Evolutionary conservation across 306 rosid species (phyloP).

Genomic region (Casuarina cunninghamiana): DNA sequence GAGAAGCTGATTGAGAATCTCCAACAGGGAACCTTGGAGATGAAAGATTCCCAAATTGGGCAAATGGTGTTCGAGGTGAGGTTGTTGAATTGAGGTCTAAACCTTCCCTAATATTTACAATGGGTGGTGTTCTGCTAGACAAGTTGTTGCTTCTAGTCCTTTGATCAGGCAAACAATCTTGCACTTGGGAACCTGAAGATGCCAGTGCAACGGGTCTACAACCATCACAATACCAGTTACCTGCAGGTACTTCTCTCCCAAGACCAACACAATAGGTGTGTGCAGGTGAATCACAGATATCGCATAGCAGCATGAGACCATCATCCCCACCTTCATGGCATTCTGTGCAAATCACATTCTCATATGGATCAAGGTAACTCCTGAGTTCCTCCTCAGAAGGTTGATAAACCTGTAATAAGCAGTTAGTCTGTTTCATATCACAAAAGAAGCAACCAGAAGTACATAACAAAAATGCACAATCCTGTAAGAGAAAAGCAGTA

Average conservation of each 20-base stretch:
- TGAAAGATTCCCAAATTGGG: conserved; percentile 52
- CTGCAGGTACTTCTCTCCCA: conserved; percentile 87
- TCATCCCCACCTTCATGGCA: conserved; percentile 94
- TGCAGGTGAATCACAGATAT: conserved; percentile 94
- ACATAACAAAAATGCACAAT: conserved; percentile 24
- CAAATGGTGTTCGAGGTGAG: conserved; percentile 49
- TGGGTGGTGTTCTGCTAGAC: conserved; percentile 51
- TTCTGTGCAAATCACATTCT: conserved; percentile 81
- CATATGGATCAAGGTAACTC: conserved; percentile 95
- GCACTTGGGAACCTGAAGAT: conserved; percentile 72
- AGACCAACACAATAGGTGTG: conserved; percentile 97
- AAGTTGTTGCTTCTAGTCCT: conserved; percentile 45
- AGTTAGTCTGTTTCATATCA: conserved; percentile 23
- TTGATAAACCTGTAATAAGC: conserved; percentile 76
- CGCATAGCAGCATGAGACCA: conserved; percentile 87
- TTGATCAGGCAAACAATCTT: conserved; percentile 52
- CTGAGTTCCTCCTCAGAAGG: conserved; percentile 98
- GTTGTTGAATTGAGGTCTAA: conserved; percentile 73
- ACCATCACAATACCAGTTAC: conserved; percentile 90
- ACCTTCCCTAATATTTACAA: conserved; percentile 46
- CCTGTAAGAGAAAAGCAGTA: conserved; percentile 10
- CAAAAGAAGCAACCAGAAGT: conserved; percentile 15
- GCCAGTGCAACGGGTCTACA: conserved; percentile 77
- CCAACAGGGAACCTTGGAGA: conserved; percentile 66
- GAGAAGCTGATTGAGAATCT: conserved; percentile 58